Conservation (phyloP, 2,329 filamentous ascomycete species). For the Aspergillus sp. region DNA sequence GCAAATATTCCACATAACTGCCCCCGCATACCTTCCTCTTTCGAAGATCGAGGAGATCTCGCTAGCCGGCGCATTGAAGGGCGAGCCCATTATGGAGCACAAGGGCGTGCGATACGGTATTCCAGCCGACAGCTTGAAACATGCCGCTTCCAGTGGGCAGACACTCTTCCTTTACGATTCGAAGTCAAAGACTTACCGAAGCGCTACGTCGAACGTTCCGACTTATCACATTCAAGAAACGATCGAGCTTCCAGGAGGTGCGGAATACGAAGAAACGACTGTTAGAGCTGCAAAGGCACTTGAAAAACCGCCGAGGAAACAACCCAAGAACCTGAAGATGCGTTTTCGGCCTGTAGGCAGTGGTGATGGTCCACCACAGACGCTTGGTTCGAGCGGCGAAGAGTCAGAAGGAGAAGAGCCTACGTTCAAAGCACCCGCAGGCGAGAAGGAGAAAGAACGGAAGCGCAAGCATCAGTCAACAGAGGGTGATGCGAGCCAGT, state of each 20-base stretch:
- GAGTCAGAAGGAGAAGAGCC: constrained; percentile 42
- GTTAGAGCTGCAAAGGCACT: constrained; percentile 32
- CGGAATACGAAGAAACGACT: constrained; percentile 29
- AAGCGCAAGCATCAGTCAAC: constrained; percentile 45
- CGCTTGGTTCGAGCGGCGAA: constrained; percentile 41
- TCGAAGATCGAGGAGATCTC: constrained; percentile 51
- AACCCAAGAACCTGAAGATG: constrained; percentile 51
- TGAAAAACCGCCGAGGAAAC: constrained; percentile 43
- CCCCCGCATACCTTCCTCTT: constrained; percentile 49
- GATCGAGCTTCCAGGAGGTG: constrained; percentile 36
- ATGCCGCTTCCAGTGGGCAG: constrained; percentile 35
- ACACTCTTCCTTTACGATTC: constrained; percentile 43
- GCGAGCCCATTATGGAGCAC: constrained; percentile 47
- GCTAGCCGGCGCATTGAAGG: constrained; percentile 45
- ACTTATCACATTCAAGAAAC: constrained; percentile 45
- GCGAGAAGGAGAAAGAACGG: constrained; percentile 36
- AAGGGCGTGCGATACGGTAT: constrained; percentile 50
- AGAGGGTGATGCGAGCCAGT: constrained; percentile 33
- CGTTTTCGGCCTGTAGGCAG: constrained; percentile 51
- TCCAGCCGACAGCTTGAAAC: constrained; percentile 36
- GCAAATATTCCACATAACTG: constrained; percentile 54
- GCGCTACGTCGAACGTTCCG: constrained; percentile 32
- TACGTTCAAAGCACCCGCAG: constrained; percentile 37
- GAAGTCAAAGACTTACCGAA: constrained; percentile 39
- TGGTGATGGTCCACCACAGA: constrained; percentile 35